These are phyloP conservation scores for Knoxia roxburghii DNA, from an alignment of 257 asterid species.

Conservation along the genomic window DNA sequence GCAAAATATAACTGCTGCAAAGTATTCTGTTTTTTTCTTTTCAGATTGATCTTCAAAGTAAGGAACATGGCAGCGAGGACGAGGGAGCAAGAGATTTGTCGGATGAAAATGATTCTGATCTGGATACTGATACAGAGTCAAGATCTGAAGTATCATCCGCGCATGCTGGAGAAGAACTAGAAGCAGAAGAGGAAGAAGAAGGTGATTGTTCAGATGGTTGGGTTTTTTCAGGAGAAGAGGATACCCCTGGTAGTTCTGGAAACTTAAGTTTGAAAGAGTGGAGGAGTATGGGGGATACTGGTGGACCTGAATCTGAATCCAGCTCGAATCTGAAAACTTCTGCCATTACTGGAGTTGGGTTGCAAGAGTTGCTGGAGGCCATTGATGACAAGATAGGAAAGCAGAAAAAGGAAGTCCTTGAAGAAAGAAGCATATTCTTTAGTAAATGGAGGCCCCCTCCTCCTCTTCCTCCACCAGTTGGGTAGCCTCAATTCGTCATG, in stretches of 20 bases:
- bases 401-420: slow-evolving; percentile 20
- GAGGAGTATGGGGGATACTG: slow-evolving; percentile 15
- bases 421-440: slow-evolving; percentile 44
- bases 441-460: slow-evolving; percentile 90
- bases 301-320: slow-evolving; percentile 23
- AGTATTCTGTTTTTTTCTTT: slow-evolving; percentile 9
- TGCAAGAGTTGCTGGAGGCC: slow-evolving; percentile 68
- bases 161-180: slow-evolving; percentile 25
- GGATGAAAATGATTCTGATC: slow-evolving; percentile 33
- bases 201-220: slow-evolving; percentile 40
- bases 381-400: slow-evolving; percentile 58
- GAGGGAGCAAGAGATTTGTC: slow-evolving; percentile 28
- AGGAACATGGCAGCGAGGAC: slow-evolving; percentile 33
- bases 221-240: slow-evolving; percentile 43
- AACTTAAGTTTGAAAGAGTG: slow-evolving; percentile 20
- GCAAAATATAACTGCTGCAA: background rate
- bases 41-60: slow-evolving; percentile 70
- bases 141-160: slow-evolving; percentile 27
- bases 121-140: slow-evolving; percentile 21
- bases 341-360: slow-evolving; percentile 74
- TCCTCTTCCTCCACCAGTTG: too few relatives aligned
- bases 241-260: slow-evolving; percentile 25
- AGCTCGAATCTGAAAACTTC: slow-evolving; percentile 56
- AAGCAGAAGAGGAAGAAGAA: slow-evolving; percentile 29
- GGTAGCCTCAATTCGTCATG: too few relatives aligned